A percentile compares a stretch with the other conserved stretches of the same genome.
Evolutionary conservation across 2,329 filamentous ascomycete species (phyloP).

Genomic region (Fonsecaea multimorphosa): DNA sequence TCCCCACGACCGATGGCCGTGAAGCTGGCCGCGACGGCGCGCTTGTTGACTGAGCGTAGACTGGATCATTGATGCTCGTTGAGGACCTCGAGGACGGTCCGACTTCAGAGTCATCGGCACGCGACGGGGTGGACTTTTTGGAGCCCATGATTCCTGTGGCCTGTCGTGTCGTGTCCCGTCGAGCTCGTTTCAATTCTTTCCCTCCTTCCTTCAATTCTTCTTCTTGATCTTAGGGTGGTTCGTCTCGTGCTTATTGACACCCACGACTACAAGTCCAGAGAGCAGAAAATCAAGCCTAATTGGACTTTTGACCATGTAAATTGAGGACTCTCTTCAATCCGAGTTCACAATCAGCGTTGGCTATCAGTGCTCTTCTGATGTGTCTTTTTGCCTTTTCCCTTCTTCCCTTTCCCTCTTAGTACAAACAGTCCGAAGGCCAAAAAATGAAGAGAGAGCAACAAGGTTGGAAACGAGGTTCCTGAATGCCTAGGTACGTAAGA

Average conservation of each 20-base stretch:
- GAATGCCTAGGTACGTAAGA: background rate
- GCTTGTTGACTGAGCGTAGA: conserved; percentile 13
- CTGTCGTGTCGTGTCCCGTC: no score
- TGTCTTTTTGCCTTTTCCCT: no score
- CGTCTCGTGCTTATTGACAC: no score
- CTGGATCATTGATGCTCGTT: conserved; percentile 24
- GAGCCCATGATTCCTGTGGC: conserved; percentile 7
- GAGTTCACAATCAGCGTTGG: no score
- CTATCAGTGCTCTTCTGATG: no score
- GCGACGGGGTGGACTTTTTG: conserved; percentile 10
- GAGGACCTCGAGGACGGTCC: background rate
- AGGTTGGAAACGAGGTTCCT: background rate
- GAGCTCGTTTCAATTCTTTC: no score
- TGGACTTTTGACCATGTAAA: background rate
- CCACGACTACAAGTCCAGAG: no score
- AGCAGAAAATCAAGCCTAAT: no score
- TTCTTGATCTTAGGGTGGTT: background rate
- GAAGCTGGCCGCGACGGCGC: background rate
- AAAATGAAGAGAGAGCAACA: background rate
- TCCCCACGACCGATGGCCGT: background rate
- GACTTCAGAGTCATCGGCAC: background rate
- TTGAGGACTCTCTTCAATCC: background rate
- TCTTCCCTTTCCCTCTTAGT: background rate
- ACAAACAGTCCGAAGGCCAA: background rate
- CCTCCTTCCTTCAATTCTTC: no score